These are phyloP conservation scores for Clarireedia paspali DNA, from an alignment of 2,329 filamentous ascomycete species.

Conservation along the genomic window DNA sequence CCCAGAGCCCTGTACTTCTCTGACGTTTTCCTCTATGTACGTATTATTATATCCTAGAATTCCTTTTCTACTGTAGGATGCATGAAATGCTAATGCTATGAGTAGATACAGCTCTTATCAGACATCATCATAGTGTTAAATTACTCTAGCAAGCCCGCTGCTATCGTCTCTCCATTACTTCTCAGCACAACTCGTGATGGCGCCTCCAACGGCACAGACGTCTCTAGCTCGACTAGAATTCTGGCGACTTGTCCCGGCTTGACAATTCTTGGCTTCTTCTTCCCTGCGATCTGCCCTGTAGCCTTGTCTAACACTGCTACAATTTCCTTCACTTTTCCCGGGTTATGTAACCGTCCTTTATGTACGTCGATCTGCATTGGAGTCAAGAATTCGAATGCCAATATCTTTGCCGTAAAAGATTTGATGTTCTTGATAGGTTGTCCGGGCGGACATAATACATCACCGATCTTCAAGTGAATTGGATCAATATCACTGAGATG, in stretches of 20 bases:
- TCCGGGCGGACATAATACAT: constrained; percentile 70
- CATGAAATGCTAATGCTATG: too few species aligned
- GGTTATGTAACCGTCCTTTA: constrained; percentile 70
- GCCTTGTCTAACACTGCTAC: constrained; percentile 70
- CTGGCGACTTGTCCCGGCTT: constrained; percentile 72
- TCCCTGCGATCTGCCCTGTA: constrained; percentile 59
- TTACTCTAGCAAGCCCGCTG: constrained; percentile 72
- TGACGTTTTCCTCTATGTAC: too few species aligned
- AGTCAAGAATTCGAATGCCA: constrained; percentile 84
- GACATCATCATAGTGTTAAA: not conserved
- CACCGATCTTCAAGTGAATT: constrained; percentile 72
- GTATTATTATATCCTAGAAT: too few species aligned
- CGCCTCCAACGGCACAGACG: constrained; percentile 70
- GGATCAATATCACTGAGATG: constrained; percentile 80
- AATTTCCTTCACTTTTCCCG: constrained; percentile 66
- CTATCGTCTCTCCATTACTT: constrained; percentile 74
- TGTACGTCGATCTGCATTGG: constrained; percentile 88
- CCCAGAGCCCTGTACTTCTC: too few species aligned
- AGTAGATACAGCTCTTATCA: not conserved
- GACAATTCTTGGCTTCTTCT: constrained; percentile 80
- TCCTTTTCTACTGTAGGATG: too few species aligned
- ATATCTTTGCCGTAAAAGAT: constrained; percentile 71
- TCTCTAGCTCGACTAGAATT: constrained; percentile 65
- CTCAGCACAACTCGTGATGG: constrained; percentile 76
- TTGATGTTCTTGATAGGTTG: constrained; percentile 64